These are phyloP conservation scores for Haplosporangium gracile DNA, from an alignment of 192 early-diverging fungal genomes.

Conservation along the genomic window DNA sequence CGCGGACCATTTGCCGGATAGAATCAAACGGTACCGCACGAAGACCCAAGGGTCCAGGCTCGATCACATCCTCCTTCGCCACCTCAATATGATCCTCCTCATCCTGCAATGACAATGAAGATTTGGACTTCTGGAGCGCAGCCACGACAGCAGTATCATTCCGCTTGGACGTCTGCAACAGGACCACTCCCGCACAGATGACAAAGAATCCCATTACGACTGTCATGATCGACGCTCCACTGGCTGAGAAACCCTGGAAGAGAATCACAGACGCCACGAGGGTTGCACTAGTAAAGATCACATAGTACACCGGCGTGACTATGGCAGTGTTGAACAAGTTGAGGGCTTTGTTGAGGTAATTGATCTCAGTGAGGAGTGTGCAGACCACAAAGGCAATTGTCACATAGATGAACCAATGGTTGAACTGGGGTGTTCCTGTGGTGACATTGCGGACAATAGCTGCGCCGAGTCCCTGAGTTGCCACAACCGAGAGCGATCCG, in stretches of 20 bases:
- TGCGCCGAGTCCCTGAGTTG: conserved; percentile 76
- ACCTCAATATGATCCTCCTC: conserved; percentile 12
- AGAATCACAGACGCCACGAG: conserved; percentile 74
- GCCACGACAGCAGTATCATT: neutral
- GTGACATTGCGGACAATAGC: conserved; percentile 72
- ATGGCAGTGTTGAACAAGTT: conserved; percentile 79
- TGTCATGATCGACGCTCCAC: conserved; percentile 44
- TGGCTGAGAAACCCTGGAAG: conserved; percentile 72
- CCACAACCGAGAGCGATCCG: conserved; percentile 75
- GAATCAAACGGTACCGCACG: conserved; percentile 51
- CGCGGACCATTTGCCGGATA: conserved; percentile 51
- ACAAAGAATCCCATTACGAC: conserved; percentile 73
- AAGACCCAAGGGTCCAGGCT: conserved; percentile 45
- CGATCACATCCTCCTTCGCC: conserved; percentile 34
- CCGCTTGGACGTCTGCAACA: conserved; percentile 64
- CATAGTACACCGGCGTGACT: conserved; percentile 84
- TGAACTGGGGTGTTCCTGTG: conserved; percentile 69
- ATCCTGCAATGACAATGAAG: conserved; percentile 9
- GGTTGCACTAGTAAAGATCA: conserved; percentile 78
- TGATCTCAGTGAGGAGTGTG: conserved; percentile 70
- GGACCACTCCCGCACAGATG: conserved; percentile 70
- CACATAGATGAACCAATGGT: conserved; percentile 76
- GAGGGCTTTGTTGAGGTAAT: conserved; percentile 80
- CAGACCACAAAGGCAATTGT: conserved; percentile 68
- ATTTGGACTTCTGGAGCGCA: conserved; percentile 26